Evolutionary conservation across 306 rosid species (phyloP).

Genomic region (Abrus pulchellus): DNA sequence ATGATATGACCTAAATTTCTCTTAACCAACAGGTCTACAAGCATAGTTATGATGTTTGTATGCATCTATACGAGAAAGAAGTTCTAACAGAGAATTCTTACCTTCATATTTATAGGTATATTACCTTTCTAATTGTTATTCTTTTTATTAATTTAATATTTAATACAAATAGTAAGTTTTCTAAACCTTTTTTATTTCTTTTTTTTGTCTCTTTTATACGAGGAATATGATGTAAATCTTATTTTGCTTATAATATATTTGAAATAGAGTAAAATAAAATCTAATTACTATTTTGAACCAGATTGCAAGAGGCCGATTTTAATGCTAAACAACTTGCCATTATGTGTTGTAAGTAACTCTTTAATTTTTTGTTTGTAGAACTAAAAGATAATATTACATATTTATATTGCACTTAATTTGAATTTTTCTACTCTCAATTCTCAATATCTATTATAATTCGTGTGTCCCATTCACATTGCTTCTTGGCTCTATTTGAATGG

Average conservation of each 20-base stretch:
- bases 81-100: slow-evolving; percentile 82
- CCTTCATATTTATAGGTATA: slow-evolving; percentile 85
- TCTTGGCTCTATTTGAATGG: slow-evolving; percentile 92
- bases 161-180: not conserved
- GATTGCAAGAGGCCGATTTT: slow-evolving; percentile 76
- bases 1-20: slow-evolving; percentile 37
- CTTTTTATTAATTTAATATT: slow-evolving; percentile 14
- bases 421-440: not conserved
- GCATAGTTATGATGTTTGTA: slow-evolving; percentile 85
- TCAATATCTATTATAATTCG: not conserved
- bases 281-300: slow-evolving; percentile 47
- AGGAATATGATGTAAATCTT: not conserved
- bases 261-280: slow-evolving; percentile 20
- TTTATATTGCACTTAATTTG: not conserved
- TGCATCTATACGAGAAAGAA: slow-evolving; percentile 91
- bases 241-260: slow-evolving; percentile 34
- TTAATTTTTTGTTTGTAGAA: not conserved
- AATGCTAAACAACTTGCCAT: slow-evolving; percentile 89
- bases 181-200: slow-evolving; percentile 10
- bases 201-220: not conserved
- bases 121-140: slow-evolving; percentile 30
- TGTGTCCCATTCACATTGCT: slow-evolving; percentile 41
- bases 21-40: slow-evolving; percentile 72
- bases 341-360: slow-evolving; percentile 67
- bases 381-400: not conserved